Conservation (phyloP, 1,284 basidiomycete species). For the Irpex lacteus region DNA sequence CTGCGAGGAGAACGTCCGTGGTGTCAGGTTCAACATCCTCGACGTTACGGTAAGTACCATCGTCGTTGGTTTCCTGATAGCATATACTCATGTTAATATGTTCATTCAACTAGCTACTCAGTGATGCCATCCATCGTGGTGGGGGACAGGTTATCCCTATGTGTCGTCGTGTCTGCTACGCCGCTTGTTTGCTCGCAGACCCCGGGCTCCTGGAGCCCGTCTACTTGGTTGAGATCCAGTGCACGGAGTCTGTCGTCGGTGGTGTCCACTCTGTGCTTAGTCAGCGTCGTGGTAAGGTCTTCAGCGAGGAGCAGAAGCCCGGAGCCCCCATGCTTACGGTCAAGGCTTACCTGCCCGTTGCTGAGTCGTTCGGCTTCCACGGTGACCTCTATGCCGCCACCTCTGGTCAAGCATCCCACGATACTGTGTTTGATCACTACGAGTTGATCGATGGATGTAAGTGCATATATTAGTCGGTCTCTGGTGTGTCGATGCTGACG, state of each 20-base stretch:
- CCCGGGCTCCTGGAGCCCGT: slow-evolving; percentile 96
- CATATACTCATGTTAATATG: not conserved
- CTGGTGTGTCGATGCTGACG: slow-evolving; percentile 15
- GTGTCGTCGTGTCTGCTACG: slow-evolving; percentile 95
- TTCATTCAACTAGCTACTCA: slow-evolving; percentile 66
- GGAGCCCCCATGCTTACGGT: slow-evolving; percentile 99
- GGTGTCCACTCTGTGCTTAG: slow-evolving; percentile 97
- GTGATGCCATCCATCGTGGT: slow-evolving; percentile 99
- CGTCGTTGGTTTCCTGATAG: not conserved
- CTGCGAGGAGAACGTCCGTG: slow-evolving; percentile 95
- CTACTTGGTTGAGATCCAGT: slow-evolving; percentile 99
- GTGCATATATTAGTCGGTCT: slow-evolving; percentile 30
- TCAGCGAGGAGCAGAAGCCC: slow-evolving; percentile 94
- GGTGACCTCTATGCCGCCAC: slow-evolving; percentile 93
- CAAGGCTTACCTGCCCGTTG: slow-evolving; percentile 97
- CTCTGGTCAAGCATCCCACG: slow-evolving; percentile 97
- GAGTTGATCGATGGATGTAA: slow-evolving; percentile 79
- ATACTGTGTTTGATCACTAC: slow-evolving; percentile 94
- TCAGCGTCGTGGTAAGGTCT: slow-evolving; percentile 98
- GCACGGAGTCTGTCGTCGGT: slow-evolving; percentile 96
- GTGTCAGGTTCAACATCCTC: slow-evolving; percentile 93
- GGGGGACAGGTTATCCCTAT: slow-evolving; percentile 98
- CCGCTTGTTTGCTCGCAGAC: slow-evolving; percentile 88
- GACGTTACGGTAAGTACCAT: slow-evolving; percentile 81
- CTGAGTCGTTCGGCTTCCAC: slow-evolving; percentile 99